Percentiles rank a stretch among this genome's conserved stretches.
Conservation (phyloP, 805 yeast species). For the Yarrowia porcina region DNA sequence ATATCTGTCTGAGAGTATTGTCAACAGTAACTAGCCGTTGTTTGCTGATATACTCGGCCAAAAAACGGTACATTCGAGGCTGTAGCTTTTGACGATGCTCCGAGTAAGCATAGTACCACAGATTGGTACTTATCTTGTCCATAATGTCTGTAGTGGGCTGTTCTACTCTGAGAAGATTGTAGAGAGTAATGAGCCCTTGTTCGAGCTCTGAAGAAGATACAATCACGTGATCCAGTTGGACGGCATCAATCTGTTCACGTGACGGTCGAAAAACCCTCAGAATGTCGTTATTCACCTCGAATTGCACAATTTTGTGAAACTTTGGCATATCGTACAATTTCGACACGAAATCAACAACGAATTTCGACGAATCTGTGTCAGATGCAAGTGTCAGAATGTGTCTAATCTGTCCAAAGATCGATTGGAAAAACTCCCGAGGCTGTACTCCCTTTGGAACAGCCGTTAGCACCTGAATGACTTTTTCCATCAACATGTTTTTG, state of each 20-base stretch:
- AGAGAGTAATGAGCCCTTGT: neutral
- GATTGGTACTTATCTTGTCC: neutral
- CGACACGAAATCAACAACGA: neutral
- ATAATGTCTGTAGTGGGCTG: constrained; percentile 12
- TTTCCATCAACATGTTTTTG: neutral
- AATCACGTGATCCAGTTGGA: neutral
- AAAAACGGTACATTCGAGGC: constrained; percentile 12
- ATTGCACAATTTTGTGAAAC: constrained; percentile 10
- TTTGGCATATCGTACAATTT: neutral
- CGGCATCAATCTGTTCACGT: neutral
- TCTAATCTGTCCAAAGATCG: neutral
- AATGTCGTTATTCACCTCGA: neutral
- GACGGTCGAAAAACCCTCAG: neutral
- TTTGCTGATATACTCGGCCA: constrained; percentile 11
- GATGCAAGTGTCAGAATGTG: neutral
- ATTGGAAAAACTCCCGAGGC: neutral
- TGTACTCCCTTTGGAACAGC: neutral
- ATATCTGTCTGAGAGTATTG: constrained; percentile 4
- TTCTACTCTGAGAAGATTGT: constrained; percentile 2
- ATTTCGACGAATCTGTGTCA: constrained; percentile 9
- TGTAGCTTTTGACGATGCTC: constrained; percentile 9
- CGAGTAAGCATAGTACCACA: constrained; percentile 11
- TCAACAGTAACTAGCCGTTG: constrained; percentile 7
- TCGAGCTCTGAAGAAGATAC: neutral
- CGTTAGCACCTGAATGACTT: constrained; percentile 2